Base-by-base conservation (phyloP, 352 stramenopile species). In the Phytophthora meadii region DNA sequence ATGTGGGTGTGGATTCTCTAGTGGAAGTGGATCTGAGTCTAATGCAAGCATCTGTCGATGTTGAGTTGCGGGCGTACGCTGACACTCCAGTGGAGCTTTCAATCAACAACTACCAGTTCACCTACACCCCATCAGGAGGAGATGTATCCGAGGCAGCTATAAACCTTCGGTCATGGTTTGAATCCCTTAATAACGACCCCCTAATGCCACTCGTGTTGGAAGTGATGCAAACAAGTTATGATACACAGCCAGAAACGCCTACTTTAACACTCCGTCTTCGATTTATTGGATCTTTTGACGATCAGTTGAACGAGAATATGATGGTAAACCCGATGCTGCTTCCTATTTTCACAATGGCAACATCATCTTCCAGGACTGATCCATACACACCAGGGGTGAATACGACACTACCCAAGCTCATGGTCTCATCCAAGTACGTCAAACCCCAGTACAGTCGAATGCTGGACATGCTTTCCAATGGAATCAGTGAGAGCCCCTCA, bases 381-480 rank as follows among this genome's bases (percentile, higher is more conserved):
- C 30, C 2, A n/a, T 11, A 19, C 28, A 19, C 34, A 3, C 30
- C 37, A 0, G 37, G 46, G 15, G 34, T 27, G 7, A 24, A 63
- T 42, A 14, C 34, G 32, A 50, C 36, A 24, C 12, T 41, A 2
- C 55, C 55, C 7, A 56, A 27, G n/a, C 32, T 63, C 28, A 2
- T 24, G 5, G n/a, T 63, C 19, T 56, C 27, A 8, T 56, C 55
- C 5, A 24, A 36, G 5, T 5, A 4, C 4, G 8, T 32, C 10
- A 63, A 55, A 12, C 55, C 55, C 28, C 55, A 63, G 19, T 63
- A 44, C 8, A 63, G 24, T 11, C 47, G 46, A 15, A 30, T 63
- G 34, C 27, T 63, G 24, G 27, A 48, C 14, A 48, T 63, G 55
- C 19, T 63, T 24, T 48, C 34, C 9, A 10, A 41, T 27, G 55